phyloP scores from a whole-genome alignment of 2,329 filamentous ascomycete species.

The Neocucurbitaria cava region DNA sequence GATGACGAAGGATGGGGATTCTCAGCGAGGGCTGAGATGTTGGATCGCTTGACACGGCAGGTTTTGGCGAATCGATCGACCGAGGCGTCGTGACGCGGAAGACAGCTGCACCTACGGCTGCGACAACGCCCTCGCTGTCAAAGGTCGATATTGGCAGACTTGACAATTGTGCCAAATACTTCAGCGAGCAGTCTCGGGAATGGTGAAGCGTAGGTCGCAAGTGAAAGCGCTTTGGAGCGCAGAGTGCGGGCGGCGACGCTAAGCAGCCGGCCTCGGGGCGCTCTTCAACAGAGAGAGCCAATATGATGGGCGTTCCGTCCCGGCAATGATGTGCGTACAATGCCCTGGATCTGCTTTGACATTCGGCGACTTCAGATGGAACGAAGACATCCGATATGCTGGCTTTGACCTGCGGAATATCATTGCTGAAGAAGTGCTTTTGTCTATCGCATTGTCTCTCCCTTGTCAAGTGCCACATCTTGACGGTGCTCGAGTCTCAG shows the following conservation, averaged over 20 bases:
- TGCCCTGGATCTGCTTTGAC: constrained; percentile 14
- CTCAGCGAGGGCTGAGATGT: constrained; percentile 5
- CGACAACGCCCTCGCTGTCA: background rate
- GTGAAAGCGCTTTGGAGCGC: background rate
- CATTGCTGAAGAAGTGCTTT: constrained; percentile 9
- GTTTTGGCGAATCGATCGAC: constrained; percentile 15
- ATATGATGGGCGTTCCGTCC: constrained; percentile 18
- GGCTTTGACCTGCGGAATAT: constrained; percentile 8
- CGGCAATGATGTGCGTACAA: constrained; percentile 18
- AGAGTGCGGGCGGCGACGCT: background rate
- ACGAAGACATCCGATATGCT: constrained; percentile 5
- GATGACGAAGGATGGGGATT: constrained; percentile 22
- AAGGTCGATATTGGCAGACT: no score
- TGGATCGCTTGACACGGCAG: constrained; percentile 15
- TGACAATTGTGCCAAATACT: background rate
- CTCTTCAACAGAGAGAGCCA: constrained; percentile 11
- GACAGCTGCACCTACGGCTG: background rate
- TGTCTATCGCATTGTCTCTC: constrained; percentile 4
- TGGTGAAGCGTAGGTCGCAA: background rate
- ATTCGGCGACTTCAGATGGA: constrained; percentile 23
- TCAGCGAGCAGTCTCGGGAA: background rate
- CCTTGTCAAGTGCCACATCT: constrained; percentile 1
- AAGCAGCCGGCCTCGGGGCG: background rate
- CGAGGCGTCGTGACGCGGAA: constrained; percentile 9
- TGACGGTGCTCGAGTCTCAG: background rate